Evolutionary conservation across 257 asterid genomes (phyloP).

Genomic region (Solanum piurae): DNA sequence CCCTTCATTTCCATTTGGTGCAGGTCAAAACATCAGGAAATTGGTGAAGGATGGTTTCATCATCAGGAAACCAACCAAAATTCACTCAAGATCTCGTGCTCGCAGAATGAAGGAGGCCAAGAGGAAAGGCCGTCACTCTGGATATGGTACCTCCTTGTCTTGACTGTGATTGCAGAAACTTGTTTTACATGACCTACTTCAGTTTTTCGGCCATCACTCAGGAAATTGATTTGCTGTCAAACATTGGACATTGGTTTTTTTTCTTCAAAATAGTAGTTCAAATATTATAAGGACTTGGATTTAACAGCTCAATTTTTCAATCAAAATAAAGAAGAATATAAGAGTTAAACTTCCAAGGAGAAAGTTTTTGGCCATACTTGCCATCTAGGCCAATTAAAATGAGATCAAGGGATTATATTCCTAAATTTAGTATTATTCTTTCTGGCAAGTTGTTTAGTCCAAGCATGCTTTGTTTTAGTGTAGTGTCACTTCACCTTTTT

Average conservation of each 20-base stretch:
- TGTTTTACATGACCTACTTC: not conserved
- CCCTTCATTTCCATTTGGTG: no score
- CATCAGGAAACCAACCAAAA: conserved; percentile 1
- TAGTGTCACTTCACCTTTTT: not conserved
- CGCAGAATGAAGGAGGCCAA: conserved; percentile 1
- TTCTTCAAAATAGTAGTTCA: not conserved
- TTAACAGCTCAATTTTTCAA: not conserved
- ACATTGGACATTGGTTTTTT: not conserved
- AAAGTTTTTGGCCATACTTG: not conserved
- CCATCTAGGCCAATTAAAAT: not conserved
- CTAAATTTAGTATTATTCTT: not conserved
- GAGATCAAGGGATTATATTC: not conserved
- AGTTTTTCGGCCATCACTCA: no score
- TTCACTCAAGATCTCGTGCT: conserved; percentile 2
- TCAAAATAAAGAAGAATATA: not conserved
- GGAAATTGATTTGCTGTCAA: not conserved
- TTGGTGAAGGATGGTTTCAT: not conserved
- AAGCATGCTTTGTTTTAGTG: not conserved
- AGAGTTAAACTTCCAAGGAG: not conserved
- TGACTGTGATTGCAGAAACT: not conserved
- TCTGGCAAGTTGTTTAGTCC: not conserved
- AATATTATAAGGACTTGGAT: not conserved
- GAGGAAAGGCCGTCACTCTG: conserved; percentile 4
- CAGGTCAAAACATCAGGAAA: not conserved
- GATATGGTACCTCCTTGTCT: not conserved